Percentiles rank a stretch among this genome's conserved stretches.
Conservation (phyloP, 176 grass and related monocot species). For the Oryza officinalis region DNA sequence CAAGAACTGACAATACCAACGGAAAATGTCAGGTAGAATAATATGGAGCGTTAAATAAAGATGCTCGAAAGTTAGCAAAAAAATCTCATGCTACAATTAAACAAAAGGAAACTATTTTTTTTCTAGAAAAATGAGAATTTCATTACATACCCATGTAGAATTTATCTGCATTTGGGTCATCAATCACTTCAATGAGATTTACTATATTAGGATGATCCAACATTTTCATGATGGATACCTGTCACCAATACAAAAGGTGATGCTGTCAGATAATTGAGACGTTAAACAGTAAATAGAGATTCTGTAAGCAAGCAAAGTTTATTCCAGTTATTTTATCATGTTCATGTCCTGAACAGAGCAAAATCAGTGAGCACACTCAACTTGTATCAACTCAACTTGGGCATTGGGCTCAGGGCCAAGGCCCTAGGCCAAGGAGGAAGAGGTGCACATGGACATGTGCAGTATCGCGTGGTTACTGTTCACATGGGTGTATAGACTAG, state of each 20-base stretch:
- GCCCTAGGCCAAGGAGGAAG: not conserved
- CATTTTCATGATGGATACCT: conserved; percentile 97
- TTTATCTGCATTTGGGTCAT: conserved; percentile 75
- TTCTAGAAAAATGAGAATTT: not conserved
- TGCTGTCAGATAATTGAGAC: not conserved
- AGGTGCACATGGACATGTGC: not conserved
- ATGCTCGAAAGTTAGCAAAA: not conserved
- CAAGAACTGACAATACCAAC: conserved; percentile 56
- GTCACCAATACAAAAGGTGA: conserved; percentile 13
- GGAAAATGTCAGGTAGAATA: not conserved
- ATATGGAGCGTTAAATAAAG: not conserved
- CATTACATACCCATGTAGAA: conserved; percentile 80
- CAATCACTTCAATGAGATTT: conserved; percentile 95
- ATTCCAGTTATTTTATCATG: not conserved
- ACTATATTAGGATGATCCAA: conserved; percentile 94
- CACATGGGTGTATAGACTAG: not conserved
- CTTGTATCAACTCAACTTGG: not conserved
- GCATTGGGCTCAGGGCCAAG: not conserved
- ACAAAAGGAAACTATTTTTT: not conserved
- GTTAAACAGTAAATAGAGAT: not conserved
- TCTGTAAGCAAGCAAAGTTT: not conserved
- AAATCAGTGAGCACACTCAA: not conserved
- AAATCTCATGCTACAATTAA: not conserved
- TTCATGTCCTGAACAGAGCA: not conserved
- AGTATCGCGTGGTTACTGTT: not conserved